These are phyloP conservation scores for Hypoxylon sp. DNA, from an alignment of 2,329 filamentous ascomycete genomes.

Conservation along the genomic window DNA sequence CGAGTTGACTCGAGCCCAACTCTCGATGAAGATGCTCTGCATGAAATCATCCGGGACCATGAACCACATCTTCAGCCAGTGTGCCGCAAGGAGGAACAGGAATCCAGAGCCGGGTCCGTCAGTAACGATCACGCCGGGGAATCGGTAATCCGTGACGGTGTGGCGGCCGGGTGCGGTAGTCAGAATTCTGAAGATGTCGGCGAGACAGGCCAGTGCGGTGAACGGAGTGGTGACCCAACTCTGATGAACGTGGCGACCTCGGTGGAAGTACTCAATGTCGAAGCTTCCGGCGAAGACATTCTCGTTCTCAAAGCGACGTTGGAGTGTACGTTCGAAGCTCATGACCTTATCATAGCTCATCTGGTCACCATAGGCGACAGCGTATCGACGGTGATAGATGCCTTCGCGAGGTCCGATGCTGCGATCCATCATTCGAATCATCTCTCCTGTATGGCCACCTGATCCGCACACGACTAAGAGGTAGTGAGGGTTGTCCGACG, in stretches of 20 bases:
- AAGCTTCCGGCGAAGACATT: constrained; percentile 62
- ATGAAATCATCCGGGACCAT: constrained; percentile 67
- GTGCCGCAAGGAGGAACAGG: constrained; percentile 71
- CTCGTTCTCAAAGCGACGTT: constrained; percentile 50
- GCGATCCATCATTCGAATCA: constrained; percentile 83
- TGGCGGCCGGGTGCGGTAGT: constrained; percentile 46
- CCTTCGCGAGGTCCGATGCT: constrained; percentile 63
- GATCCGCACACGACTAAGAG: constrained; percentile 88
- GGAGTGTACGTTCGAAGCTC: constrained; percentile 54
- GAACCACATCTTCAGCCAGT: constrained; percentile 62
- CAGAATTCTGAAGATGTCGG: constrained; percentile 71
- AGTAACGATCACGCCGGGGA: constrained; percentile 82
- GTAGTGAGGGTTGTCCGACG: constrained; percentile 56
- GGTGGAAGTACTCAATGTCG: constrained; percentile 76
- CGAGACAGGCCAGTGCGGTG: constrained; percentile 75
- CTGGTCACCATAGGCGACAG: constrained; percentile 81
- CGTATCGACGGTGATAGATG: constrained; percentile 80
- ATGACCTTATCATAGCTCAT: constrained; percentile 80
- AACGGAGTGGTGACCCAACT: constrained; percentile 79
- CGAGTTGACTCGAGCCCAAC: constrained; percentile 86
- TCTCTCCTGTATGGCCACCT: constrained; percentile 94
- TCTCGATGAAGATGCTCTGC: constrained; percentile 88
- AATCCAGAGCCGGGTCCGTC: constrained; percentile 93
- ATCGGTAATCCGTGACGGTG: constrained; percentile 56
- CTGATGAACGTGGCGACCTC: constrained; percentile 87